Base-by-base conservation (phyloP, 2,329 filamentous ascomycete species). In the Huntiella abstrusa region DNA sequence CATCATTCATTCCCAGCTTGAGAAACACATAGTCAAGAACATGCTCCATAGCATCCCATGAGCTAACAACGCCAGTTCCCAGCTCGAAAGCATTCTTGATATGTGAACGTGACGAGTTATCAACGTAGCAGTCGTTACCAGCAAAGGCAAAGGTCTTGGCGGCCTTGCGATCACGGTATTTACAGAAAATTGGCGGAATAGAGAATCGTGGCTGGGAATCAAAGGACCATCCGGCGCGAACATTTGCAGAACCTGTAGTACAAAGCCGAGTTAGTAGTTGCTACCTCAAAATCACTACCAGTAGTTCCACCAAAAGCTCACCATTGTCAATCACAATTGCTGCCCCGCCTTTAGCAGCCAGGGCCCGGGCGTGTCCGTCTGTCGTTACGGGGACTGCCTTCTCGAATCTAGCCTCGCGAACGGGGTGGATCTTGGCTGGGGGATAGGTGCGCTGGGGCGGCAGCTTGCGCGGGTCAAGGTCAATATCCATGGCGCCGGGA, bases 301-400 rank as follows among this genome's bases (percentile, higher is more conserved):
- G 8, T 28, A 28, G 22, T 28, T 28, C 22, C 22, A 28, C 22
- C 22, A 28, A 15, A 41, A 36, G 41, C 63, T 51, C 65, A 92
- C 87, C 91, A 80, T 95, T 95, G 66, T 98, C 91, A 58, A 98
- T 96, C 52, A 98, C 83, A 57, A 98, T 95, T 43, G 86, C 84
- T 44, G 78, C 82, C 40, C 67, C 64, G 49, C 66, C 70, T 12
- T 69, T 61, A 15, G 70, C 64, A 48, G 73, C 64, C 43, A 73
- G 69, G 50, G 83, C 87, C 54, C 72, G 69, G 55, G 74, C 70
- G 57, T 81, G 86, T 41, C 82, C 83, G 55, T 88, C 79, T 6
- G 68, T 64, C 55, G 73, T 66, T 2, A 69, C 62, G 28, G 67
- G 61, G 34, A 71, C 62, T 47, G 63, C 69, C 50, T 68, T 68